Base-by-base conservation (phyloP, 371 early-diverging fungal genomes). In the Circinella minor region DNA sequence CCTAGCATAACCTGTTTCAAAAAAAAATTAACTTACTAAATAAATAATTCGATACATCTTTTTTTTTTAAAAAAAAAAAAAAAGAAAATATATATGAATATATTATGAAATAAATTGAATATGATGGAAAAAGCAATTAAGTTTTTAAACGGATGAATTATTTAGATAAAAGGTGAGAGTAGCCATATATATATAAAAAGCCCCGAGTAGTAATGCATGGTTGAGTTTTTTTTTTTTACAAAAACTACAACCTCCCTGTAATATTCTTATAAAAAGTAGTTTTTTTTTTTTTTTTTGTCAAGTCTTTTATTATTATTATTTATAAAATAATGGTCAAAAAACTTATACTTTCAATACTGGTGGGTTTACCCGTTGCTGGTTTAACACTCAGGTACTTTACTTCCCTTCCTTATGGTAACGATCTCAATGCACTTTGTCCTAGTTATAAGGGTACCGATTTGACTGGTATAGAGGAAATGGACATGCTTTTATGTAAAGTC, bases 401-500 rank as follows among this genome's bases (percentile, higher is more conserved):
- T 4, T 10, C 57, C 7, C 36, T 34, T 34, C 57, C 62, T 8
- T 46, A 6, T 14, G 43, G 62, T 9, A 11, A 11, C 1, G 13
- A 39, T 17, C 20, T 38, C 43, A 39, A 15, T 18, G 57, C 38
- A 46, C 43, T 46, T 20, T 62, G 62, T 17, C 62, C 38, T 18
- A 17, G 38, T 20, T 62, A 62, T 17, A 46, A n/a, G 47, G 18
- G 27, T 18, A 43, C 38, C 14, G 55, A 39, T 18, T 17, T 51
- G 48, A 55, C 66, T 14, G 66, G 55, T 6, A 34, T 36, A 36
- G 66, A 15, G 36, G n/a, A 11, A 1, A 27, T 66, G 18, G 55
- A 66, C 49, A 18, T 34, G 1, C 17, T 66, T 3, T 18, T 67
- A 4, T 67, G 68, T 34, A 46, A 59, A 20, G 63, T 63, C 46